Evolutionary conservation across 331 rosid genomes (phyloP).

Genomic region (Malus hybrid): DNA sequence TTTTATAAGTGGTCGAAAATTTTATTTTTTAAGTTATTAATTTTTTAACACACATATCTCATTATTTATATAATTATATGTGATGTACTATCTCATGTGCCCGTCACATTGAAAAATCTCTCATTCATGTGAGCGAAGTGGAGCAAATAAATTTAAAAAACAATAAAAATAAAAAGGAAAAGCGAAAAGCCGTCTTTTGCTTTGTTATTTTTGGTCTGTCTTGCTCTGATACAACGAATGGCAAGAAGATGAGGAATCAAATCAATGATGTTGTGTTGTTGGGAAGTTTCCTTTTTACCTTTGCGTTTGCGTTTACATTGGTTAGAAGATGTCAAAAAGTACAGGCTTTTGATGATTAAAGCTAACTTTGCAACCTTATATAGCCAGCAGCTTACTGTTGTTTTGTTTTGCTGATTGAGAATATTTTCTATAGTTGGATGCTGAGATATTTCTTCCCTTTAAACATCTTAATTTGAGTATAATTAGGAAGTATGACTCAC

Average conservation of each 20-base stretch:
- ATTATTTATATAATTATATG: too few relatives aligned
- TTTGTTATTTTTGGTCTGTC: conserved; percentile 31
- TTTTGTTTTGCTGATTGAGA: not conserved
- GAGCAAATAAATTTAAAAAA: conserved; percentile 5
- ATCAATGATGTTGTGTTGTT: conserved; percentile 34
- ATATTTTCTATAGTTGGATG: conserved; percentile 11
- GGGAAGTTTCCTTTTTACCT: conserved; percentile 45
- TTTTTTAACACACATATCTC: too few relatives aligned
- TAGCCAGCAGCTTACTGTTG: conserved; percentile 9
- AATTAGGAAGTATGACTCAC: too few relatives aligned
- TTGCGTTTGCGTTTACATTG: conserved; percentile 19
- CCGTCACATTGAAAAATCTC: too few relatives aligned
- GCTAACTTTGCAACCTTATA: conserved; percentile 26
- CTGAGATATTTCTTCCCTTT: not conserved
- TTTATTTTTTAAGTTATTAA: too few relatives aligned
- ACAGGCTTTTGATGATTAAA: conserved; percentile 28
- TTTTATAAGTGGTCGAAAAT: too few relatives aligned
- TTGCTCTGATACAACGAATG: conserved; percentile 16
- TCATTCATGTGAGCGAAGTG: conserved; percentile 10
- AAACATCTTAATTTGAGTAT: not conserved
- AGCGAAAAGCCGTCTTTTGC: conserved; percentile 23
- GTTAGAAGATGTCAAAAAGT: conserved; percentile 24
- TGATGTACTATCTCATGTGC: too few relatives aligned
- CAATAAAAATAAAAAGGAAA: not conserved
- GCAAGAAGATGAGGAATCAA: conserved; percentile 20